Percentiles rank a stretch among this genome's conserved stretches.
phyloP scores from a whole-genome alignment of 169 alveolate genomes.

The Theileria sp. region DNA sequence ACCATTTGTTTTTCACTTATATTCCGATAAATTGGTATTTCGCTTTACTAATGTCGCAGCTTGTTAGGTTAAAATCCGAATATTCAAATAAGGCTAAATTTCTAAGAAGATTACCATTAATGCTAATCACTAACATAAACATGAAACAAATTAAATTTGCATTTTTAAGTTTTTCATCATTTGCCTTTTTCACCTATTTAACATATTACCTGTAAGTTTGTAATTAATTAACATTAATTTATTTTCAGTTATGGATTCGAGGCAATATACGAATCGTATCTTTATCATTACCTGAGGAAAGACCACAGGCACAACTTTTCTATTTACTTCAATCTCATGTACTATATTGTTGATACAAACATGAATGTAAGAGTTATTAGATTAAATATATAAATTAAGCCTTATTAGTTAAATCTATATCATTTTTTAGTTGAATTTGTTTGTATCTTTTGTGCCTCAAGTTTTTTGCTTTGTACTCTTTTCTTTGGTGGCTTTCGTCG shows the following conservation, averaged over 20 bases:
- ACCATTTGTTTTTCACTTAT: slow-evolving; percentile 77
- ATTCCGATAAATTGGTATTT: slow-evolving; percentile 36
- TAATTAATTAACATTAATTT: neutral
- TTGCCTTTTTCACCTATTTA: slow-evolving; percentile 8
- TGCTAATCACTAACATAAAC: slow-evolving; percentile 9
- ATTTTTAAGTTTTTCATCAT: slow-evolving; percentile 19
- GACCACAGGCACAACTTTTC: slow-evolving; percentile 98
- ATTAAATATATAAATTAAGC: neutral
- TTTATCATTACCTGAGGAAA: slow-evolving; percentile 92
- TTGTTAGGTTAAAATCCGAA: neutral
- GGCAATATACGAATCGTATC: slow-evolving; percentile 90
- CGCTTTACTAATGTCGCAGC: neutral
- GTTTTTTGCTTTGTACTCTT: slow-evolving; percentile 34
- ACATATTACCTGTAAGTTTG: slow-evolving; percentile 30
- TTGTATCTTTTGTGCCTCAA: slow-evolving; percentile 51
- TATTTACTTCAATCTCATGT: slow-evolving; percentile 90
- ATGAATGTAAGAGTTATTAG: slow-evolving; percentile 68
- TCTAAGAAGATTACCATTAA: neutral
- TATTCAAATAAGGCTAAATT: slow-evolving; percentile 14
- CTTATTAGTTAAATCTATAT: neutral
- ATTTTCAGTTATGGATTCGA: slow-evolving; percentile 84
- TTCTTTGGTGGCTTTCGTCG: slow-evolving; percentile 42
- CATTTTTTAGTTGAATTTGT: slow-evolving; percentile 31
- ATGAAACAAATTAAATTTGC: slow-evolving; percentile 28
- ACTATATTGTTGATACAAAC: slow-evolving; percentile 73